Base-by-base conservation (phyloP, 208 protist species). In the Phytomonas sp. region DNA sequence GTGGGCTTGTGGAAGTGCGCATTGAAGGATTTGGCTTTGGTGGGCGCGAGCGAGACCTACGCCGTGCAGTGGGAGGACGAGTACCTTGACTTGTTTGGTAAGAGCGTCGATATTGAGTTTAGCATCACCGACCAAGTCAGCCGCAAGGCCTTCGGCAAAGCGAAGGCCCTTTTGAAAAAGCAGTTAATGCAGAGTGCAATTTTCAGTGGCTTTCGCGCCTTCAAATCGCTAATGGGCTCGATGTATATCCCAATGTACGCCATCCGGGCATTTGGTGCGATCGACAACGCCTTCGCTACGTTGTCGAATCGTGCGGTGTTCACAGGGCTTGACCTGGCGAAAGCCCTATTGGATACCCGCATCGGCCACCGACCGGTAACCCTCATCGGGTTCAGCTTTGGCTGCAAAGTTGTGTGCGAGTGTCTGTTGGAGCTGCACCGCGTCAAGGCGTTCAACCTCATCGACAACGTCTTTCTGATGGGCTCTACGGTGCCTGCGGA, bases 401-500 rank as follows among this genome's bases (percentile, higher is more conserved):
- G 93, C 13, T 77, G 82, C 33, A 78, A 79, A 6, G 89, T 96
- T 31, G 88, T 97, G 67, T 87, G 81, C 23, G 80, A 95, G 60
- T 96, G 89, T 63, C 80, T 96, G 63, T 66, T 67, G 6, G 87
- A 88, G 79, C 79, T 97, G 37, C 66, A 84, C 30, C 71, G 76
- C 60, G 74, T 81, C 32, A 61, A 82, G 51, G 83, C 82, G 11
- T 83, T 82, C 51, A 78, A 79, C 32, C 70, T 97, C 11, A 83
- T 97, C 28, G 89, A 97, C 63, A 91, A 94, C 70, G 91, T 88
- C 34, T 94, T 89, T 75, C 71, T 97, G 31, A 69, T 96, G 26
- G 93, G 93, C 28, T 68, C 72, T 17, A 87, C 84, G 15, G 79
- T 93, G 36, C 68, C 77, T 59, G 77, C 85, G 20, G 81, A 90